A percentile compares a stretch with the other conserved stretches of the same genome.
Conservation (phyloP, 352 stramenopile species). For the Phytophthora macrochlamydospora region DNA sequence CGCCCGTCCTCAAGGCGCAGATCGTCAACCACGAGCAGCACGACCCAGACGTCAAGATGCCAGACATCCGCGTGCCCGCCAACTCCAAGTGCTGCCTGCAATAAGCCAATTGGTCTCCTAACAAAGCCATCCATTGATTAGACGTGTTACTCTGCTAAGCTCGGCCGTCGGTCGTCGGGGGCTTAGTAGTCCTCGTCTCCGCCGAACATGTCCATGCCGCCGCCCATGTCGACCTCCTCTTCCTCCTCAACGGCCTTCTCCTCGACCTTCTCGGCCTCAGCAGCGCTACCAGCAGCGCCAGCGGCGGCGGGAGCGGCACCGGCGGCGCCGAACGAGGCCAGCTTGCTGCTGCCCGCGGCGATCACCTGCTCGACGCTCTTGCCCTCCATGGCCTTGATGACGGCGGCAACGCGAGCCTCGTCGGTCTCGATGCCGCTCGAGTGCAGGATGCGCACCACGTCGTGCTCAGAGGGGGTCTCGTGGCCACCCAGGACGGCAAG, state of each 20-base stretch:
- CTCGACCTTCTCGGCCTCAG: constrained; percentile 54
- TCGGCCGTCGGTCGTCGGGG: background rate
- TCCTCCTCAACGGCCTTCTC: constrained; percentile 84
- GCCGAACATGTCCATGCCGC: constrained; percentile 91
- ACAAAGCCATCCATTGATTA: constrained; percentile 83
- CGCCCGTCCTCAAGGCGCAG: constrained; percentile 87
- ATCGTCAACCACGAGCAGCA: constrained; percentile 94
- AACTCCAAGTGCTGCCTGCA: constrained; percentile 65
- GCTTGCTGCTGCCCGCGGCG: constrained; percentile 78
- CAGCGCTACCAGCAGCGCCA: constrained; percentile 55
- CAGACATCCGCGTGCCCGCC: constrained; percentile 56
- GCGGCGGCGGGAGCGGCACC: constrained; percentile 52
- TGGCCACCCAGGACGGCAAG: constrained; percentile 96
- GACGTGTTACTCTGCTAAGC: constrained; percentile 53
- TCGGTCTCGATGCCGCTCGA: constrained; percentile 92
- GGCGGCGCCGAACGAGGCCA: constrained; percentile 80
- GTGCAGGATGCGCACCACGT: constrained; percentile 93
- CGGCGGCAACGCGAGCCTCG: constrained; percentile 60
- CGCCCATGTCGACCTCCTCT: constrained; percentile 86
- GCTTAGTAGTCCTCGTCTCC: constrained; percentile 88
- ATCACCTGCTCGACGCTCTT: constrained; percentile 88
- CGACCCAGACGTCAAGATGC: constrained; percentile 87
- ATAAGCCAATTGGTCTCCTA: constrained; percentile 34
- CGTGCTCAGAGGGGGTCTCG: constrained; percentile 82
- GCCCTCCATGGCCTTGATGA: constrained; percentile 83